Conservation (phyloP, 139 green algal species). For the Haematococcus lacustris region DNA sequence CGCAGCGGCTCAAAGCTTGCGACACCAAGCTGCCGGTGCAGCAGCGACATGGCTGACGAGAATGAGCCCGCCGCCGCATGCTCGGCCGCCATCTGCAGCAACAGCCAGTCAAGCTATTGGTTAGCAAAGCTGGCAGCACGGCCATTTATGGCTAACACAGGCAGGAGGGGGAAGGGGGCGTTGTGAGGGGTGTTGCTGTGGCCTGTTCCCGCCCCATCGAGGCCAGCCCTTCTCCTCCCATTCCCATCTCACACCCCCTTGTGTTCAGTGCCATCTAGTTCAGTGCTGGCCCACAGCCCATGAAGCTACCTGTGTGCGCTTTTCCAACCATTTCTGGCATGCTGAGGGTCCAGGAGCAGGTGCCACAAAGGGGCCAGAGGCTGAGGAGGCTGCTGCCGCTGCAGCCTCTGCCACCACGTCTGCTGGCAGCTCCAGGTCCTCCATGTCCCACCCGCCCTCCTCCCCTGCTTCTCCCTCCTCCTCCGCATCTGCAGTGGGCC, state of each 20-base stretch:
- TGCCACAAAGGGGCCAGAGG: conserved; percentile 56
- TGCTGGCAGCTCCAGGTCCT: conserved; percentile 80
- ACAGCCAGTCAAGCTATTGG: too few species aligned
- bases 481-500: too few species aligned
- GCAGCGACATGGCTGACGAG: conserved; percentile 83
- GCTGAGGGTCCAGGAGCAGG: conserved; percentile 58
- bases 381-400: conserved; percentile 19
- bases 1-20: conserved; percentile 83
- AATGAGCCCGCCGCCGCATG: conserved; percentile 82
- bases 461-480: conserved; percentile 36
- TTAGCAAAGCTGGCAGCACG: too few species aligned
- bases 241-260: too few species aligned
- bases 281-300: too few species aligned
- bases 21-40: conserved; percentile 89
- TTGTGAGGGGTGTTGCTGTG: too few species aligned
- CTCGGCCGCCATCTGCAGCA: conserved; percentile 53
- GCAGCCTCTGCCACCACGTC: conserved; percentile 39
- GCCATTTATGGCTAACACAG: too few species aligned
- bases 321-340: conserved; percentile 78
- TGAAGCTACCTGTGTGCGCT: conserved; percentile 46
- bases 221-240: too few species aligned
- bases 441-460: conserved; percentile 82
- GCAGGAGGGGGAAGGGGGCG: too few species aligned
- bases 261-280: too few species aligned
- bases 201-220: too few species aligned